Percentiles rank a stretch among this genome's conserved stretches.
These are phyloP conservation scores for Pythium periplocum DNA, from an alignment of 352 stramenopile genomes.

Conservation along the genomic window DNA sequence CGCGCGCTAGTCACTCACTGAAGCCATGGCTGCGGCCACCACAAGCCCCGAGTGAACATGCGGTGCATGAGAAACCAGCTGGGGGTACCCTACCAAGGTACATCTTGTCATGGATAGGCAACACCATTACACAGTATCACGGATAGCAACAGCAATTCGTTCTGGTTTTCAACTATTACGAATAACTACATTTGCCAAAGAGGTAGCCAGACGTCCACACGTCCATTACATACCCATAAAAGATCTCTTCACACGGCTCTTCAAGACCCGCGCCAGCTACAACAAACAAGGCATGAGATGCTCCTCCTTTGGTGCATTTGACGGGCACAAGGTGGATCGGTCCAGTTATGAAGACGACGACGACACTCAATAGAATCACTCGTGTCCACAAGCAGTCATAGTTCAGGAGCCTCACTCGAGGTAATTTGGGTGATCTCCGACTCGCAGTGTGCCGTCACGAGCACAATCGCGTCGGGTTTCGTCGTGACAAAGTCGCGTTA, in stretches of 20 bases:
- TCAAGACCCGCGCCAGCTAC: slow-evolving; percentile 49
- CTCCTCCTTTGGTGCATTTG: slow-evolving; percentile 36
- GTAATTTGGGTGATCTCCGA: slow-evolving; percentile 53
- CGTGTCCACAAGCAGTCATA: slow-evolving; percentile 24
- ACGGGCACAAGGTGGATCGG: slow-evolving; percentile 26
- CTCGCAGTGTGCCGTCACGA: slow-evolving; percentile 87
- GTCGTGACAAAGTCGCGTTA: slow-evolving; percentile 8
- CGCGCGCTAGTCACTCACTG: no score
- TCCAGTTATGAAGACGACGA: slow-evolving; percentile 30
- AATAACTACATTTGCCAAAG: slow-evolving; percentile 5
- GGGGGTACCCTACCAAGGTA: no score
- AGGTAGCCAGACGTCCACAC: slow-evolving; percentile 14
- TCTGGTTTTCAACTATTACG: no score
- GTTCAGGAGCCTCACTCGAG: slow-evolving; percentile 32
- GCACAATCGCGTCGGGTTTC: slow-evolving; percentile 53
- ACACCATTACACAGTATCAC: no score
- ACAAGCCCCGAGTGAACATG: no score
- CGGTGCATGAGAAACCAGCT: no score
- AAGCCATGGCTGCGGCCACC: no score
- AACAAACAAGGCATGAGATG: slow-evolving; percentile 59
- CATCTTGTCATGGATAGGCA: no score
- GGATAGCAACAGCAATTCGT: no score
- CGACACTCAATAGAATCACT: slow-evolving; percentile 11
- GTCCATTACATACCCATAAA: slow-evolving; percentile 13
- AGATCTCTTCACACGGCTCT: slow-evolving; percentile 26